Base-by-base conservation (phyloP, 2,329 filamentous ascomycete species). In the Nemania serpens region DNA sequence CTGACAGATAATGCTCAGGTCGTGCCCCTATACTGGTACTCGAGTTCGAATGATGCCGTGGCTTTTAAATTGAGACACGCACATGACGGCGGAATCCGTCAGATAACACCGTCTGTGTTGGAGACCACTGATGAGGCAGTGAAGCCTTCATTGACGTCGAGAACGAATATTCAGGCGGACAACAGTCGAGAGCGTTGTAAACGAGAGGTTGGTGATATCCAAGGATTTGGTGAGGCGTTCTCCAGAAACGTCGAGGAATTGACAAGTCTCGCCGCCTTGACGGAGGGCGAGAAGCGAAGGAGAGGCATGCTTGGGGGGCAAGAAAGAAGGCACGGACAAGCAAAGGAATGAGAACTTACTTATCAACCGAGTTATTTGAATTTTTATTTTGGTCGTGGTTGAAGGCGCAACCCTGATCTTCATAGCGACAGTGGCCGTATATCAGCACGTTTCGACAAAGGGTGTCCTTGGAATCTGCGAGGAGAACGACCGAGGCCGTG, bases 401-500 rank as follows among this genome's bases (percentile, higher is more conserved):
- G 78, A 96, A 97, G 67, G 90, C 88, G 78, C 93, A 97, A 78
- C 91, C 92, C 78, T 91, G 89, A 73, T 96, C 91, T 79, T 96
- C 91, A 77, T 93, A 96, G 66, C 92, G 89, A 76, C 93, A 97
- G 77, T 94, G 91, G 58, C 93, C 93, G 75, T 96, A 97, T 70
- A 97, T 96, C 64, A 93, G 85, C 63, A 97, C 89, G 77, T 97
- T 97, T 73, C 93, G 89, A 78, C 93, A 97, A 59, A 94, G 84
- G 6, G 91, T 96, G 74, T 96, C 93, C 78, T 94, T 96, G 75
- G 90, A 91, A 78, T 91, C 89, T 90, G 11, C 29, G 36, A 52
- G 18, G 47, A 22, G 25, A 56, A 49, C 61, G 47, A 49, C 42
- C 50, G 36, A 49, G 34, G n/a, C 47, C 58, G 59, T 45, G 20